These are phyloP conservation scores for Mortierella sp. DNA, from an alignment of 371 early-diverging fungal species.

Conservation along the genomic window DNA sequence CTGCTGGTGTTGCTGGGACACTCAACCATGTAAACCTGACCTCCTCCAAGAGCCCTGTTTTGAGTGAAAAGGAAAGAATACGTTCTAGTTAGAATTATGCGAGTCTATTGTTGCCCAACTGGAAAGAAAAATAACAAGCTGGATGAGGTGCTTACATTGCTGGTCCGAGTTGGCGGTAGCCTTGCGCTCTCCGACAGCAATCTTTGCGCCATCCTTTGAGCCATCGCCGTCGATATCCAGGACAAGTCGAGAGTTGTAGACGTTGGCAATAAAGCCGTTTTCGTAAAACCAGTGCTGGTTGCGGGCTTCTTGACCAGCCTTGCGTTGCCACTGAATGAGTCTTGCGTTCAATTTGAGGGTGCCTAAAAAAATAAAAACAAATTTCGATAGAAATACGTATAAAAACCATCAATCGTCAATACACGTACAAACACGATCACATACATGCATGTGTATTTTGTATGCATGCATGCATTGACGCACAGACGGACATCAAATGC, in stretches of 20 bases:
- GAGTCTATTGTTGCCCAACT: conserved; percentile 24
- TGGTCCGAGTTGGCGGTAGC: conserved; percentile 41
- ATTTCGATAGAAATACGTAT: neutral
- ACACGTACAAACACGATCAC: neutral
- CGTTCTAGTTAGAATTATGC: neutral
- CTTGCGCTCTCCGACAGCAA: conserved; percentile 54
- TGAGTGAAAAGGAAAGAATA: neutral
- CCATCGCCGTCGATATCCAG: conserved; percentile 54
- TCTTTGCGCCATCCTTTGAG: conserved; percentile 58
- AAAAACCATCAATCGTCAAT: neutral
- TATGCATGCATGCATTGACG: neutral
- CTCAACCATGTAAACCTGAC: conserved; percentile 36
- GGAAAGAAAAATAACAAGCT: neutral
- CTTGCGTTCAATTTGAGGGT: conserved; percentile 47
- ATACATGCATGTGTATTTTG: neutral
- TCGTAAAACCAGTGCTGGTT: conserved; percentile 59
- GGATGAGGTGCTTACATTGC: conserved; percentile 32
- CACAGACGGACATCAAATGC: neutral
- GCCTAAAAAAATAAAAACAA: conserved; percentile 15
- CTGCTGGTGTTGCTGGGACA: conserved; percentile 16
- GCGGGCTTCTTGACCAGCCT: conserved; percentile 47
- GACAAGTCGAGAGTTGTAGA: conserved; percentile 55
- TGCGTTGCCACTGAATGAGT: conserved; percentile 55
- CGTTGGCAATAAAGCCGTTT: conserved; percentile 54
- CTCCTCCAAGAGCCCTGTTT: conserved; percentile 52